Percentiles rank a stretch among this genome's conserved stretches.
Conservation (phyloP, 306 rosid genomes). For the Trichosanthes truncata region DNA sequence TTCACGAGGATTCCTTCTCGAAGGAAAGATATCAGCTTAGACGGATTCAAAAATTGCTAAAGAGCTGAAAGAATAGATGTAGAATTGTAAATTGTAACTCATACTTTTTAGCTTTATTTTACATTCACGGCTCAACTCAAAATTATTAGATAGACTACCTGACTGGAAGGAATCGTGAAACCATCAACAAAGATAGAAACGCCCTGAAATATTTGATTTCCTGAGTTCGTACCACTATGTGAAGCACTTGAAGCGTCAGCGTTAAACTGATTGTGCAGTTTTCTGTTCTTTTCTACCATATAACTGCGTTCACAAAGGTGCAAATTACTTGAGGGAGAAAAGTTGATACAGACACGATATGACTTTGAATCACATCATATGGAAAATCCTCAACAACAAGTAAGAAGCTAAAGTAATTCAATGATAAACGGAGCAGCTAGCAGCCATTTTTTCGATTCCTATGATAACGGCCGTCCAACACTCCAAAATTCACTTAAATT, state of each 20-base stretch:
- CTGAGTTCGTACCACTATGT: constrained; percentile 21
- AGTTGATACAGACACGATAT: neutral
- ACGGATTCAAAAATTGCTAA: neutral
- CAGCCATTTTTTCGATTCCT: neutral
- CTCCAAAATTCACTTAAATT: neutral
- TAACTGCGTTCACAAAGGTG: constrained; percentile 34
- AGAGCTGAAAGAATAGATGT: neutral
- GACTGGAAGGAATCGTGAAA: constrained; percentile 78
- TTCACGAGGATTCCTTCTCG: neutral
- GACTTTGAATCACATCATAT: neutral
- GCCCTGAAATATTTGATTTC: constrained; percentile 46
- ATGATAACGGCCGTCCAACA: neutral
- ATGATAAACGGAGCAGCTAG: neutral
- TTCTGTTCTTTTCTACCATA: constrained; percentile 65
- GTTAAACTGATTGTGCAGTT: constrained; percentile 64
- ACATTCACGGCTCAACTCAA: neutral
- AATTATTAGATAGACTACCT: constrained; percentile 30
- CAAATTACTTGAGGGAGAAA: neutral
- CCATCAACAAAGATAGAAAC: constrained; percentile 90
- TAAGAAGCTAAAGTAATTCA: neutral
- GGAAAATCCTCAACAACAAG: neutral
- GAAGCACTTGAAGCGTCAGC: constrained; percentile 46
- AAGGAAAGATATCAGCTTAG: neutral
- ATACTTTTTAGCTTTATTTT: neutral
- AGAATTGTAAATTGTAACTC: neutral